Evolutionary conservation across 1,284 basidiomycete genomes (phyloP).

Genomic region (Leccinum subatratum): DNA sequence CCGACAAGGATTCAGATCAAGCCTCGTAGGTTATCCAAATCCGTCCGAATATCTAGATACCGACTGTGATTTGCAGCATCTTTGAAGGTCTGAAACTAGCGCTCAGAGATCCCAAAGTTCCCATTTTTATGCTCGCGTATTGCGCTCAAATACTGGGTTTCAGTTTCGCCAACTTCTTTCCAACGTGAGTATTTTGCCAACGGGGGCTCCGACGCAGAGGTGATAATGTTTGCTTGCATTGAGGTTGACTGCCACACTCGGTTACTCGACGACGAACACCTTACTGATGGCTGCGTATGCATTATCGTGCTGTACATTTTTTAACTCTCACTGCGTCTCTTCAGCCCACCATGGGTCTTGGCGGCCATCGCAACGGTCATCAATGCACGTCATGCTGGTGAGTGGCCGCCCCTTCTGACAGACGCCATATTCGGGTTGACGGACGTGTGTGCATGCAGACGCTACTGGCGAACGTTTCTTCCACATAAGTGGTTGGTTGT

Average conservation of each 20-base stretch:
- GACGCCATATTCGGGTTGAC: neutral
- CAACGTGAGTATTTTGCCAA: conserved; percentile 43
- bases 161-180: conserved; percentile 73
- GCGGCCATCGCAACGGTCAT: conserved; percentile 48
- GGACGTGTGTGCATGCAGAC: neutral
- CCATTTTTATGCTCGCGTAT: conserved; percentile 54
- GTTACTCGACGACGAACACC: conserved; percentile 53
- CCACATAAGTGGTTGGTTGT: conserved; percentile 35
- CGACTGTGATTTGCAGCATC: conserved; percentile 34
- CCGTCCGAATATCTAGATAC: neutral
- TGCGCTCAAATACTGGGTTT: conserved; percentile 56
- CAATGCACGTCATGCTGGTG: conserved; percentile 56
- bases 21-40: conserved; percentile 45
- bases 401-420: conserved; percentile 10
- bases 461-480: conserved; percentile 8
- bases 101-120: conserved; percentile 60
- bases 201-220: neutral
- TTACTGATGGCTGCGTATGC: conserved; percentile 51
- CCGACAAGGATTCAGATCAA: conserved; percentile 53
- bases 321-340: conserved; percentile 2
- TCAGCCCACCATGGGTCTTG: conserved; percentile 63
- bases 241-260: conserved; percentile 63
- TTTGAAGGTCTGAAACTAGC: conserved; percentile 56
- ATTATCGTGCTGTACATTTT: conserved; percentile 16
- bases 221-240: neutral